Conservation (phyloP, 1,139 yeast species). For the Zygoascus sp. region DNA sequence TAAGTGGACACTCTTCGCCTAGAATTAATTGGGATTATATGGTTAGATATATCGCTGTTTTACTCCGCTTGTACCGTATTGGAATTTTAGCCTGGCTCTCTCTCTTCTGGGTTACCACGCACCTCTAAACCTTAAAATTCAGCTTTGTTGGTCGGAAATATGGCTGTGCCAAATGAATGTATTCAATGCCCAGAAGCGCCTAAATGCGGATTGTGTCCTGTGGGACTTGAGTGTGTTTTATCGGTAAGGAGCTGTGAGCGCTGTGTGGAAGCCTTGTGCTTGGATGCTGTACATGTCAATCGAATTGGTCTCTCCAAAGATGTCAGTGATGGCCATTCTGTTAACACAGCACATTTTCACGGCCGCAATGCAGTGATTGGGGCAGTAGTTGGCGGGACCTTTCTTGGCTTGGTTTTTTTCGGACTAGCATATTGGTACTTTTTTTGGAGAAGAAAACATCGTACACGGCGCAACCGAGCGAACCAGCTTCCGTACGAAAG, state of each 20-base stretch:
- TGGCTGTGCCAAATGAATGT: constrained; percentile 1
- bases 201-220: constrained; percentile 15
- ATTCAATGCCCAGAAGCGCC: constrained; percentile 15
- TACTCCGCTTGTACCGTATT: too few relatives aligned
- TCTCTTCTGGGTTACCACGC: too few relatives aligned
- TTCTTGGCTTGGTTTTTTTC: constrained; percentile 13
- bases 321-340: constrained; percentile 2
- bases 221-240: constrained; percentile 15
- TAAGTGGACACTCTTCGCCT: too few relatives aligned
- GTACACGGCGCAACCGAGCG: background rate
- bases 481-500: background rate
- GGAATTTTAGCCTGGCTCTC: too few relatives aligned
- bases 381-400: constrained; percentile 19
- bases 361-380: constrained; percentile 18
- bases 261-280: constrained; percentile 16
- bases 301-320: background rate
- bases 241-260: constrained; percentile 17
- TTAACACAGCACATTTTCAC: constrained; percentile 2
- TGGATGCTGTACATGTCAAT: constrained; percentile 1
- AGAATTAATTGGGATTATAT: too few relatives aligned
- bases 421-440: constrained; percentile 13
- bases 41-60: too few relatives aligned
- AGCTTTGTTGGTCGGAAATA: too few relatives aligned
- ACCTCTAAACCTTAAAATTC: background rate
- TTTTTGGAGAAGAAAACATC: background rate